A percentile compares a stretch with the other conserved stretches of the same genome.
These are phyloP conservation scores for Nitzschia sp. DNA, from an alignment of 108 stramenopile genomes.

Conservation along the genomic window DNA sequence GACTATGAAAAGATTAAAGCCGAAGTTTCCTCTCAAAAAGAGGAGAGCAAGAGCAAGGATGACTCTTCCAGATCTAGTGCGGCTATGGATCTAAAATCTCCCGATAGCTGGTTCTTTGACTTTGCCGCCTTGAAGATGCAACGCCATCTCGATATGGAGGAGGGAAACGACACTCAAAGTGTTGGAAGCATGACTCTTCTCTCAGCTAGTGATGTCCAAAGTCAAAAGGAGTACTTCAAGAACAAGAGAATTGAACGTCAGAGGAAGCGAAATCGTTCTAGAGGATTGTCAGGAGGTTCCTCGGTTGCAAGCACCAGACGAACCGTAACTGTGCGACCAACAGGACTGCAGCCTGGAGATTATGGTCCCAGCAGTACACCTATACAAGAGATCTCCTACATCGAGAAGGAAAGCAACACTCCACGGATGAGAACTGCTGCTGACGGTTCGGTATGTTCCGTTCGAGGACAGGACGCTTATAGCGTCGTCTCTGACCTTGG, in stretches of 20 bases:
- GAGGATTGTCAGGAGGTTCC: neutral
- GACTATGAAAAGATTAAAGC: conserved; percentile 38
- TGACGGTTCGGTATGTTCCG: neutral
- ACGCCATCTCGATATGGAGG: neutral
- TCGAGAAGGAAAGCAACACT: conserved; percentile 9
- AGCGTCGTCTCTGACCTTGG: conserved; percentile 26
- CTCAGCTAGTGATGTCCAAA: conserved; percentile 16
- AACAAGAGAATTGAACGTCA: conserved; percentile 8
- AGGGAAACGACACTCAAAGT: conserved; percentile 20
- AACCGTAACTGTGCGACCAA: neutral
- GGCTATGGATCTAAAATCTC: conserved; percentile 7
- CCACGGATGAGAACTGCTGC: conserved; percentile 7
- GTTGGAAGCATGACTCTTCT: conserved; percentile 32
- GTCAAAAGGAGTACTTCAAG: conserved; percentile 22
- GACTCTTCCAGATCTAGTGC: neutral
- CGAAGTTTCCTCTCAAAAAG: conserved; percentile 3
- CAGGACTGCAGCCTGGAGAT: neutral
- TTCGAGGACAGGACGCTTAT: neutral
- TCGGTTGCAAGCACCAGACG: neutral
- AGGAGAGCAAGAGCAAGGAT: neutral
- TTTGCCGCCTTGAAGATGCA: conserved; percentile 14
- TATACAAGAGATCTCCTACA: conserved; percentile 8
- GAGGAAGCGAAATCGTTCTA: neutral
- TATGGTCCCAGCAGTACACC: neutral
- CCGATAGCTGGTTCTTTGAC: conserved; percentile 35